phyloP scores from a whole-genome alignment of 202 grass and related monocot species.

The Musa balbisiana region DNA sequence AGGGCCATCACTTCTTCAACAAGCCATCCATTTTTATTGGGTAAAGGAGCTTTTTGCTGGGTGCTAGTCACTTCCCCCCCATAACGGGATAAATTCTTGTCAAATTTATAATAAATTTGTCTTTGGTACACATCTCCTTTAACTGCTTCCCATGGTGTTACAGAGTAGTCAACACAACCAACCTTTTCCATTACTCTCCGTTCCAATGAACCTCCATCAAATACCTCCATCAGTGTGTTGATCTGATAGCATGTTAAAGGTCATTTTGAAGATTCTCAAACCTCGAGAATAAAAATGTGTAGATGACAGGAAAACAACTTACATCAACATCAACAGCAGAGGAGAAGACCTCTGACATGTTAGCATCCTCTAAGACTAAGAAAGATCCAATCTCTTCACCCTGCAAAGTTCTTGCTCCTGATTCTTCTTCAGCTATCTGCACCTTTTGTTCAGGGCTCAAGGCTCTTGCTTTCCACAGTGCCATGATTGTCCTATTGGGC shows the following conservation, averaged over 20 bases:
- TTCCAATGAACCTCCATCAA: constrained; percentile 72
- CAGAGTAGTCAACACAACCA: constrained; percentile 71
- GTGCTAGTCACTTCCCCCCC: constrained; percentile 76
- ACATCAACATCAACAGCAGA: constrained; percentile 59
- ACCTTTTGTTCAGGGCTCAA: constrained; percentile 88
- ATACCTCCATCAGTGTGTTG: constrained; percentile 56
- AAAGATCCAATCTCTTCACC: constrained; percentile 67
- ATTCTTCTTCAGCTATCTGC: constrained; percentile 84
- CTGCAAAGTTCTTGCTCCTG: constrained; percentile 45
- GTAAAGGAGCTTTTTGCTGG: constrained; percentile 66
- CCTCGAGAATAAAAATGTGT: not conserved
- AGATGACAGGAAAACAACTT: constrained; percentile 24
- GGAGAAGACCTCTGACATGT: constrained; percentile 65
- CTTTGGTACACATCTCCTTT: constrained; percentile 62
- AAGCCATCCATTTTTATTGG: constrained; percentile 73
- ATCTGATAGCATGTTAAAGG: constrained; percentile 41
- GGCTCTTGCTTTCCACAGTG: constrained; percentile 73
- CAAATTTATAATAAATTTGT: constrained; percentile 74
- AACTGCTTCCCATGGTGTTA: constrained; percentile 66
- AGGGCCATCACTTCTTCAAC: constrained; percentile 85
- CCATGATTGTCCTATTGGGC: constrained; percentile 74
- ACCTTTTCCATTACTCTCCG: constrained; percentile 68
- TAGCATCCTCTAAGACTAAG: constrained; percentile 74
- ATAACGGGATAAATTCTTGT: constrained; percentile 41
- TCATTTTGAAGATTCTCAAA: not conserved